Evolutionary conservation across 257 asterid genomes (phyloP), one percentile per base, ranked within the genome.

Genomic region (Petunia axillaris): DNA sequence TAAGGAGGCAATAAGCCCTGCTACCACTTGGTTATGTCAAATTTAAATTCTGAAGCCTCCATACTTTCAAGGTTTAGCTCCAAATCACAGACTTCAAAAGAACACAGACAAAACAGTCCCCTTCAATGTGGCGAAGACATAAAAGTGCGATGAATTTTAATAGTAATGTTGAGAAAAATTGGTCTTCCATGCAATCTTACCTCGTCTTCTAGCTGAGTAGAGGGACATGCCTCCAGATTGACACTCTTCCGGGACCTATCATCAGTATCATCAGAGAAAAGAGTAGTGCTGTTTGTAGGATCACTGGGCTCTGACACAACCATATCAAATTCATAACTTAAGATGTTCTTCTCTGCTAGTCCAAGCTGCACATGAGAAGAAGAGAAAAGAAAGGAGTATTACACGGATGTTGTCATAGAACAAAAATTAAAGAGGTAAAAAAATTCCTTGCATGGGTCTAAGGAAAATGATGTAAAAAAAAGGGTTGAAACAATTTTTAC

Each of bases 181-280:
- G 78, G 14, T 38, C 46, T 73, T 38, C 46, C 48, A 50, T 6
- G 63, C 46, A 36, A 50, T 25, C 3, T 91, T 86, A 94, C 99
- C 94, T 91, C 91, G 25, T 86, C 89, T 81, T 93, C 98, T 80
- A 84, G 94, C 52, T 84, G 95, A 14, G 83, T 84, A 50, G 95
- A 87, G 53, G 81, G 82, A 81, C 91, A 83, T 64, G 85, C 80
- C 63, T 92, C 99, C 55, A 85, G 94, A 90, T 88, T 87, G 70
- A 84, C 77, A 88, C 87, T 87, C 82, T 86, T 93, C 62, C 89
- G 84, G 80, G 97, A 88, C 87, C 73, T 88, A 77, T 93, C 97
- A 68, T 93, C 97, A 5, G 97, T 93, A 81, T 96, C 99, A 88
- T 96, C 99, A 55, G 98, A 96, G 87, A 96, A 94, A 84, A 94